Percentiles rank a stretch among this genome's conserved stretches.
These are phyloP conservation scores for Penicillium atrosanguineum DNA, from an alignment of 495 filamentous ascomycete genomes.

Conservation along the genomic window DNA sequence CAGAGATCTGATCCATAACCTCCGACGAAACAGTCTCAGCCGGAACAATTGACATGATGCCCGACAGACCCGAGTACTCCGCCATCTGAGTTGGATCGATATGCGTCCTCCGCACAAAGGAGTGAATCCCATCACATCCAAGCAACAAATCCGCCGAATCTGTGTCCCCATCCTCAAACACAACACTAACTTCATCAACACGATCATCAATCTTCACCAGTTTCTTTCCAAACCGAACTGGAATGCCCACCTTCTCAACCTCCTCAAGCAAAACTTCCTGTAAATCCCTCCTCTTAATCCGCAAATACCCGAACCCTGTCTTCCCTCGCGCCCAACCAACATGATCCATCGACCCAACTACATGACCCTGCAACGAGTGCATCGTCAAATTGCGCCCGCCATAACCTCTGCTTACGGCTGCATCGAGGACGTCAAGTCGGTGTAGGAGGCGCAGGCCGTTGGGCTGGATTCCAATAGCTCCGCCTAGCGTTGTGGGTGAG, in stretches of 20 bases:
- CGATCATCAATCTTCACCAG: slow-evolving; percentile 17
- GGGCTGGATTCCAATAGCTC: slow-evolving; percentile 44
- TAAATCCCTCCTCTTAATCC: slow-evolving; percentile 31
- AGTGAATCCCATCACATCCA: slow-evolving; percentile 58
- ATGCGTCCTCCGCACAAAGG: slow-evolving; percentile 30
- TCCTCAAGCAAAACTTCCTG: slow-evolving; percentile 27
- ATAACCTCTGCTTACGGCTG: slow-evolving; percentile 23
- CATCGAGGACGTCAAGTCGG: slow-evolving; percentile 34
- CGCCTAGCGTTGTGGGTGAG: slow-evolving; percentile 41
- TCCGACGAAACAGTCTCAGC: slow-evolving; percentile 13
- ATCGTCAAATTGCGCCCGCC: slow-evolving; percentile 1
- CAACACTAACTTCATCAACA: slow-evolving; percentile 15
- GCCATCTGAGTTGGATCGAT: slow-evolving; percentile 26
- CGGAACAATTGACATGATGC: slow-evolving; percentile 43
- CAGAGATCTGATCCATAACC: slow-evolving; percentile 9
- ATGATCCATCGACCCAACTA: slow-evolving; percentile 21
- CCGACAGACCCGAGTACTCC: slow-evolving; percentile 36
- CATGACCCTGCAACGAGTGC: slow-evolving; percentile 28
- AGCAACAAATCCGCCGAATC: slow-evolving; percentile 50
- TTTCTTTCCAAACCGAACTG: slow-evolving; percentile 21
- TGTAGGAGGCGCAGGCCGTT: slow-evolving; percentile 49
- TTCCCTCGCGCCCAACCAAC: slow-evolving; percentile 16
- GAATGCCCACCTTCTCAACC: slow-evolving; percentile 19
- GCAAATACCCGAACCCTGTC: slow-evolving; percentile 35
- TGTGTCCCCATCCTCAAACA: slow-evolving; percentile 27